Conservation (phyloP, 495 filamentous ascomycete species). For the Jackrogersella multiformis region DNA sequence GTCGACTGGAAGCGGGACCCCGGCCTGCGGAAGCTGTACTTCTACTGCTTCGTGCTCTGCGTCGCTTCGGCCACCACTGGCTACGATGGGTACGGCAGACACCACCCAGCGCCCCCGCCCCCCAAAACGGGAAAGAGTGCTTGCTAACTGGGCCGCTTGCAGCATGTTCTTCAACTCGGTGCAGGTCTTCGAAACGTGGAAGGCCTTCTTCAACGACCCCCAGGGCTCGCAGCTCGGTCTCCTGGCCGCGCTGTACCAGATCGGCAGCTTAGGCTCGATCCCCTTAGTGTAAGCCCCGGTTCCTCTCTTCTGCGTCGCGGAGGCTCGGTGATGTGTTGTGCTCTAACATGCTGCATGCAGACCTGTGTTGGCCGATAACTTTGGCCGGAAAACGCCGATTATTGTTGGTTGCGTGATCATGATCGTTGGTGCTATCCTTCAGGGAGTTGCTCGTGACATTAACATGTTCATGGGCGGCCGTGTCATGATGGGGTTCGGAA, state of each 20-base stretch:
- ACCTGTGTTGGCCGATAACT: constrained; percentile 68
- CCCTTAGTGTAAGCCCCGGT: constrained; percentile 64
- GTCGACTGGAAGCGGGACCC: constrained; percentile 69
- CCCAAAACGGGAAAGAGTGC: not conserved
- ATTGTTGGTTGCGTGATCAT: constrained; percentile 70
- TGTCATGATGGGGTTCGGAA: constrained; percentile 66
- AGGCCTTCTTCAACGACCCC: constrained; percentile 62
- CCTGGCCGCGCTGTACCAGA: constrained; percentile 73
- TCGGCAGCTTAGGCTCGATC: constrained; percentile 70
- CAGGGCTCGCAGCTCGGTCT: constrained; percentile 65
- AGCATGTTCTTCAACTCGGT: constrained; percentile 66
- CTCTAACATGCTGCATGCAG: constrained; percentile 47
- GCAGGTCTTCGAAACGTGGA: constrained; percentile 63
- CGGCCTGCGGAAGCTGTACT: constrained; percentile 69
- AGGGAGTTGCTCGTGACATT: constrained; percentile 60
- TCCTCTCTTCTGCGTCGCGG: not conserved
- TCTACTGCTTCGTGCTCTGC: constrained; percentile 65
- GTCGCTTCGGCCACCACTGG: constrained; percentile 71
- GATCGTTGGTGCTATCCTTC: constrained; percentile 67
- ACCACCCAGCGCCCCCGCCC: too few species aligned
- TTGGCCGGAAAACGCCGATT: constrained; percentile 70
- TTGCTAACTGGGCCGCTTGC: constrained; percentile 28
- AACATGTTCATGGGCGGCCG: constrained; percentile 55
- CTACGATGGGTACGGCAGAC: constrained; percentile 66
- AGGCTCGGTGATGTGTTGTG: not conserved